A percentile compares a stretch with the other conserved stretches of the same genome.
Conservation (phyloP, 768 basidiomycete genomes). For the Pisolithus sp. region DNA sequence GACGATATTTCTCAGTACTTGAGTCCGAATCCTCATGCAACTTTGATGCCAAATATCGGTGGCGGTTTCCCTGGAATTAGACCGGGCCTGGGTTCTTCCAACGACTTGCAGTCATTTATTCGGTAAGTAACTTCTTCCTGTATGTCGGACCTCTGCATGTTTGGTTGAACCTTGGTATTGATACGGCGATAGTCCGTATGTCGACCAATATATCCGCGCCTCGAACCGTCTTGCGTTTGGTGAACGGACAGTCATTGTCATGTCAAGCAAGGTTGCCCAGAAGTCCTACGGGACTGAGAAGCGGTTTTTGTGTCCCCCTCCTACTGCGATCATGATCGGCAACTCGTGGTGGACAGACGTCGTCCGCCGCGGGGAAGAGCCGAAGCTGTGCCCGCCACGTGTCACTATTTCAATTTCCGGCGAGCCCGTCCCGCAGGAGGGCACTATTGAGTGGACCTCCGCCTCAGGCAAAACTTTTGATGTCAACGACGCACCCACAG, state of each 20-base stretch:
- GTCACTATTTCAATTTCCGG: slow-evolving; percentile 91
- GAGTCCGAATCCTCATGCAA: slow-evolving; percentile 43
- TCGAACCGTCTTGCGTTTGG: slow-evolving; percentile 85
- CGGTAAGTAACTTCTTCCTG: slow-evolving; percentile 39
- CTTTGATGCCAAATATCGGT: slow-evolving; percentile 57
- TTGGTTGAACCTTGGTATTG: slow-evolving; percentile 10
- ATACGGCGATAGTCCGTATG: slow-evolving; percentile 50
- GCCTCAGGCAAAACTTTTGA: slow-evolving; percentile 82
- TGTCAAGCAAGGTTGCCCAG: slow-evolving; percentile 97
- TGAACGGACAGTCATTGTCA: slow-evolving; percentile 90
- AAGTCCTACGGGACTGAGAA: slow-evolving; percentile 97
- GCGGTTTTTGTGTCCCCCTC: slow-evolving; percentile 89
- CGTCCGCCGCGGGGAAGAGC: slow-evolving; percentile 64
- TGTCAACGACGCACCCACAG: slow-evolving; percentile 67
- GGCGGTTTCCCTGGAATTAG: slow-evolving; percentile 61
- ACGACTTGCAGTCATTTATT: slow-evolving; percentile 76
- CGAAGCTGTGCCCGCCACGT: slow-evolving; percentile 68
- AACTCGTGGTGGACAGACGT: slow-evolving; percentile 92
- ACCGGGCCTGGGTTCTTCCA: slow-evolving; percentile 55
- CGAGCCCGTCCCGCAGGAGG: slow-evolving; percentile 80
- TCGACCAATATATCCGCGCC: slow-evolving; percentile 81
- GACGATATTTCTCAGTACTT: slow-evolving; percentile 58
- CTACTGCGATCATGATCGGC: slow-evolving; percentile 90
- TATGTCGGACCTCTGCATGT: slow-evolving; percentile 9
- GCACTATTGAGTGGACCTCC: slow-evolving; percentile 82